phyloP scores from a whole-genome alignment of 2,329 filamentous ascomycete species.

The Ceratocystis variospora region DNA sequence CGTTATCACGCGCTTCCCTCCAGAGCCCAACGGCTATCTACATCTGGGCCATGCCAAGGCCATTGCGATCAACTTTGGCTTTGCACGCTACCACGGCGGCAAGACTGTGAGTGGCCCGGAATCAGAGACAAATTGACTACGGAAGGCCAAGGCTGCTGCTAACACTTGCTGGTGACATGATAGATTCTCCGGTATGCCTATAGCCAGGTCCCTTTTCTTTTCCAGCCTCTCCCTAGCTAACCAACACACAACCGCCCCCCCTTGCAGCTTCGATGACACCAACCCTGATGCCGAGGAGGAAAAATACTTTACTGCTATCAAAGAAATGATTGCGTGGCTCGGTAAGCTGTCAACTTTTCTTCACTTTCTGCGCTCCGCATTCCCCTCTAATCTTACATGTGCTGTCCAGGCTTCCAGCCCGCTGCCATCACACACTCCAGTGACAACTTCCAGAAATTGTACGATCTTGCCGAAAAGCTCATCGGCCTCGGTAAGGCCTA shows the following conservation, averaged over 20 bases:
- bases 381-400: neutral
- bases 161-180: neutral
- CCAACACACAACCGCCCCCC: too few relatives aligned
- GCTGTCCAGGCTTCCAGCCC: conserved; percentile 49
- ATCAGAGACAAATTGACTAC: neutral
- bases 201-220: neutral
- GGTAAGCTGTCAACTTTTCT: conserved; percentile 27
- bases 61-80: conserved; percentile 92
- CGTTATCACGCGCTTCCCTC: conserved; percentile 62
- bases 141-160: neutral
- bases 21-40: conserved; percentile 83
- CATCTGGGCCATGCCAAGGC: conserved; percentile 93
- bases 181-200: conserved; percentile 18
- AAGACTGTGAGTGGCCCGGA: conserved; percentile 28
- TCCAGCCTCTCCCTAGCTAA: neutral
- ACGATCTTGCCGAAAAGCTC: conserved; percentile 76
- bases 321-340: conserved; percentile 77
- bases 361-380: neutral
- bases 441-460: conserved; percentile 79
- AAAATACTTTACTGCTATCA: conserved; percentile 75
- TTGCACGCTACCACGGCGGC: conserved; percentile 71
- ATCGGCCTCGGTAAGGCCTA: conserved; percentile 60
- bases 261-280: conserved; percentile 71
- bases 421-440: conserved; percentile 71
- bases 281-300: conserved; percentile 91